A percentile compares a stretch with the other conserved stretches of the same genome.
Conservation (phyloP, 495 filamentous ascomycete genomes). For the Recurvomyces mirabilis region DNA sequence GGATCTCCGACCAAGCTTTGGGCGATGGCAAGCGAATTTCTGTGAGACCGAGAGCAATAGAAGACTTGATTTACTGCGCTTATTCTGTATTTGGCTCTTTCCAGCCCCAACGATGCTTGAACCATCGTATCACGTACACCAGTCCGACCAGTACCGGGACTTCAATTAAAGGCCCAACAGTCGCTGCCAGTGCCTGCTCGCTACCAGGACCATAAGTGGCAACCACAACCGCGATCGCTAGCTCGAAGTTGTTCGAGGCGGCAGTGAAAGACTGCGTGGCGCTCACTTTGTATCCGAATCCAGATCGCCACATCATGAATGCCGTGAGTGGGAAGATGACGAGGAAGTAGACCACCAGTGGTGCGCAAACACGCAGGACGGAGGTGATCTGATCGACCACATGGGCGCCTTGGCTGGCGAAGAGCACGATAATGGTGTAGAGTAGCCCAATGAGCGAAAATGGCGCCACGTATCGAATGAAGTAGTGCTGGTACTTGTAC, state of each 20-base stretch:
- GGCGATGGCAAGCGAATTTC: conserved; percentile 10
- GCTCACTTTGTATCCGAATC: conserved; percentile 61
- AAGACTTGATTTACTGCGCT: too few species aligned
- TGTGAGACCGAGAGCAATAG: background rate
- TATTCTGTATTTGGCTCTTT: too few species aligned
- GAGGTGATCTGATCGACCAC: conserved; percentile 32
- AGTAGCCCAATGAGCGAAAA: conserved; percentile 30
- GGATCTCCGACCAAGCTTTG: conserved; percentile 19
- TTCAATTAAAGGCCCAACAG: conserved; percentile 83
- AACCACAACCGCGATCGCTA: conserved; percentile 85
- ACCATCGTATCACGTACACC: conserved; percentile 63
- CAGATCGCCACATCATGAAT: conserved; percentile 31
- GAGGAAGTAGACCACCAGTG: conserved; percentile 32
- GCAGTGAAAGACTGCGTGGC: conserved; percentile 86
- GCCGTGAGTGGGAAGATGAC: conserved; percentile 28
- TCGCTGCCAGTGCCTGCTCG: conserved; percentile 79
- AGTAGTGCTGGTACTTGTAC: conserved; percentile 25
- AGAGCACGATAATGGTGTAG: conserved; percentile 33
- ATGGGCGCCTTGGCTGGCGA: conserved; percentile 28
- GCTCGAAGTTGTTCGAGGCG: conserved; percentile 91
- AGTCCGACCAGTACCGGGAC: conserved; percentile 74
- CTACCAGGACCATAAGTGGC: conserved; percentile 70
- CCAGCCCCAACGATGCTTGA: conserved; percentile 47
- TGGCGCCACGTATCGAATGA: conserved; percentile 29
- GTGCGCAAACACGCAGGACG: conserved; percentile 30